phyloP scores from a whole-genome alignment of 2,329 filamentous ascomycete species.

The Akanthomyces uredinophilus region DNA sequence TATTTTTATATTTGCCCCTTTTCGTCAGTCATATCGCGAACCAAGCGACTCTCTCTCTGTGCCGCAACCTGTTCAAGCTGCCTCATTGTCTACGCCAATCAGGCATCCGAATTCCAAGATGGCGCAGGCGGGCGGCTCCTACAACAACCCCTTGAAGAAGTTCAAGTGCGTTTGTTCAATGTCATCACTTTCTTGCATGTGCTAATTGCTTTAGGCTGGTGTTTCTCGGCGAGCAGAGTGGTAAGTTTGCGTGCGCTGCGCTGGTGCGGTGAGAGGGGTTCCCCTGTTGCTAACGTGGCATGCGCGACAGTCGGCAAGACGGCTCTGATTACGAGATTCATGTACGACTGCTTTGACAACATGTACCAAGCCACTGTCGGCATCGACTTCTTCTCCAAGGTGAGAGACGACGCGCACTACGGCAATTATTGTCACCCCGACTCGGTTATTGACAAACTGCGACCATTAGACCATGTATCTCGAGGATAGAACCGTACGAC shows the following conservation, averaged over 20 bases:
- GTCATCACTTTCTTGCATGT: conserved; percentile 7
- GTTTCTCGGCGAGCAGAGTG: conserved; percentile 96
- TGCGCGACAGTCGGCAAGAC: conserved; percentile 81
- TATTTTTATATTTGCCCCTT: conserved; percentile 22
- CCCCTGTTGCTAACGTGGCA: conserved; percentile 21
- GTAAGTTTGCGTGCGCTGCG: conserved; percentile 52
- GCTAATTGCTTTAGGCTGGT: conserved; percentile 63
- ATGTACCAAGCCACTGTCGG: conserved; percentile 99
- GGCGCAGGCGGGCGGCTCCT: conserved; percentile 78
- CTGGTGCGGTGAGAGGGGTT: conserved; percentile 14
- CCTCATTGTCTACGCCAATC: conserved; percentile 8
- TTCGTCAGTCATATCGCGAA: not conserved
- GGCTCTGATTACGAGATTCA: conserved; percentile 96
- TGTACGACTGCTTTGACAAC: conserved; percentile 99
- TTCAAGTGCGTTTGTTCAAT: conserved; percentile 69
- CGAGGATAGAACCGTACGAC: conserved; percentile 92
- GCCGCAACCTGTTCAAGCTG: conserved; percentile 12
- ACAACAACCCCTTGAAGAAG: conserved; percentile 99
- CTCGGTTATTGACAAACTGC: not conserved
- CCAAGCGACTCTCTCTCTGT: not conserved
- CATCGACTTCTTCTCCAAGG: conserved; percentile 98
- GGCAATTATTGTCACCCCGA: not conserved
- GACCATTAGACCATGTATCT: conserved; percentile 86
- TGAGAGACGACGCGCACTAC: conserved; percentile 31
- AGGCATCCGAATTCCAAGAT: conserved; percentile 46